These are phyloP conservation scores for Xylaria nigripes DNA, from an alignment of 495 filamentous ascomycete genomes.

Conservation along the genomic window DNA sequence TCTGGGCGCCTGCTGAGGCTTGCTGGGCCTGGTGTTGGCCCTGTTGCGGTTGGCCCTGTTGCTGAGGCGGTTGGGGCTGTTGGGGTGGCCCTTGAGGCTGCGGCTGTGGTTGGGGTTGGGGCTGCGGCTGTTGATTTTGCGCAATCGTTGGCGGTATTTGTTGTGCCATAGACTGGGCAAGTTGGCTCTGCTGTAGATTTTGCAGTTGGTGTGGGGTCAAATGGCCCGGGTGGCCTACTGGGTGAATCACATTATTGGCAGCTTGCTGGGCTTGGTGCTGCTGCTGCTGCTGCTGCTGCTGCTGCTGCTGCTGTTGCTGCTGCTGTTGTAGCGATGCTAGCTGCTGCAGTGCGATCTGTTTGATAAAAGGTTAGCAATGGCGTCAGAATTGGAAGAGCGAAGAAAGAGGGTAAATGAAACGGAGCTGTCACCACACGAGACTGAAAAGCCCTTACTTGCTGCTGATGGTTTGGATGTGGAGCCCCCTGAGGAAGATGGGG, in stretches of 20 bases:
- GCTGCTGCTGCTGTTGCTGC: conserved; percentile 28
- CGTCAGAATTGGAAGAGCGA: not conserved
- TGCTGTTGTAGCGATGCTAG: conserved; percentile 40
- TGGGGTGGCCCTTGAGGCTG: conserved; percentile 21
- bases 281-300: conserved; percentile 41
- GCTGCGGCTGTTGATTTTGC: conserved; percentile 28
- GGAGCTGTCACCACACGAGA: not conserved
- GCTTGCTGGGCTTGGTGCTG: conserved; percentile 46
- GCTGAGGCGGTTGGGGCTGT: conserved; percentile 26
- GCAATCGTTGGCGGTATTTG: conserved; percentile 17
- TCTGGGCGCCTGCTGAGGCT: conserved; percentile 16
- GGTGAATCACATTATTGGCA: conserved; percentile 35
- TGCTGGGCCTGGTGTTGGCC: conserved; percentile 20
- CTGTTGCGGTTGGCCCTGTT: conserved; percentile 25
- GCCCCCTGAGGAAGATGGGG: conserved; percentile 40
- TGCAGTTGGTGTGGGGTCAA: conserved; percentile 36
- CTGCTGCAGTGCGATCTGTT: conserved; percentile 32
- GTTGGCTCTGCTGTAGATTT: conserved; percentile 23
- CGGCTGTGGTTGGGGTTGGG: conserved; percentile 27
- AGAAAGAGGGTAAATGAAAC: conserved; percentile 10
- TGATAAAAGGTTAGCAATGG: conserved; percentile 1
- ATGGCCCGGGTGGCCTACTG: conserved; percentile 34
- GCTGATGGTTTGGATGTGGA: conserved; percentile 36
- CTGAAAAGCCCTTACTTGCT: not conserved
- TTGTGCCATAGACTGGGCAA: conserved; percentile 26